Percentiles rank a stretch among this genome's conserved stretches.
Evolutionary conservation across 139 green algal species (phyloP).

Genomic region (Mesotaenium endlicherianum): DNA sequence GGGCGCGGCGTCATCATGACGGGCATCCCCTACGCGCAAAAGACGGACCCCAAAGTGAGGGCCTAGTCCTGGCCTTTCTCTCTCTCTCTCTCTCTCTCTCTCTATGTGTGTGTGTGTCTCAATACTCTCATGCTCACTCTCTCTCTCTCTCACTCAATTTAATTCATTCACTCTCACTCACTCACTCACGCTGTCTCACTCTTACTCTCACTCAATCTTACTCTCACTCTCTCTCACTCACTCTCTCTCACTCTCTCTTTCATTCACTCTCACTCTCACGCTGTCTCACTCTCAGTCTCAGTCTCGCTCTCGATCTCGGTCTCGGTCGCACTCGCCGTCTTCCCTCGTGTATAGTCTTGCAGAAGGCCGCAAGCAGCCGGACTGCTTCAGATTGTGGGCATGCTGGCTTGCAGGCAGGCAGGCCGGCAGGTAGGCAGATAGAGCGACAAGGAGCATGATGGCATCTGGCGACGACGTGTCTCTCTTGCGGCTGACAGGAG

Average conservation of each 20-base stretch:
- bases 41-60: slow-evolving; percentile 54
- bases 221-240: slow-evolving; percentile 1
- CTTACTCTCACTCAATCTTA: background rate
- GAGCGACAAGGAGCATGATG: no score
- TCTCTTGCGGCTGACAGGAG: no score
- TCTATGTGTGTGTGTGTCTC: background rate
- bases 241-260: background rate
- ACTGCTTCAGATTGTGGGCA: no score
- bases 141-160: background rate
- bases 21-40: slow-evolving; percentile 86
- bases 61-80: background rate
- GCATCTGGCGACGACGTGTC: no score
- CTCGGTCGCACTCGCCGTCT: no score
- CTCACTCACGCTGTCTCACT: background rate
- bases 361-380: no score
- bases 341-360: no score
- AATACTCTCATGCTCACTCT: background rate
- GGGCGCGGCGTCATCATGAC: slow-evolving; percentile 90
- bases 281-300: background rate
- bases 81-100: background rate
- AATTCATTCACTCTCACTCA: background rate
- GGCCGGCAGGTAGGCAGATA: no score
- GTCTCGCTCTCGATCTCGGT: no score
- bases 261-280: background rate
- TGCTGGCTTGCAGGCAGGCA: no score